Percentiles rank a stretch among this genome's conserved stretches.
phyloP scores from a whole-genome alignment of 148 eudicot species.

The Cornus suecica region DNA sequence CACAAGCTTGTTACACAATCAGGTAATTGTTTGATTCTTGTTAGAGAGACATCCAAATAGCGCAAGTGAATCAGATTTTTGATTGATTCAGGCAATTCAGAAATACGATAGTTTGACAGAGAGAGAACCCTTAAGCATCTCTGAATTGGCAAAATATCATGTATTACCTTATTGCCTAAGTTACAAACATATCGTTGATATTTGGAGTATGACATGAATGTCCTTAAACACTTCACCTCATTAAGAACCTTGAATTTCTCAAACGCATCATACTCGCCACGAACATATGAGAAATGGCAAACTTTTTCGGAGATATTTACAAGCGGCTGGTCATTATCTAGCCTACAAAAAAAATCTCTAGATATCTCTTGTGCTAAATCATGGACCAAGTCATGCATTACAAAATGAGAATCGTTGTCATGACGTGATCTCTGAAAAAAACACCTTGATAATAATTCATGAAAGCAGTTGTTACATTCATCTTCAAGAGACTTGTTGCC shows the following conservation, averaged over 20 bases:
- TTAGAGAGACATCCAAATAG: background rate
- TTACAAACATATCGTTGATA: background rate
- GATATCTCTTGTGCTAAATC: constrained; percentile 19
- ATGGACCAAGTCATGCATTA: constrained; percentile 22
- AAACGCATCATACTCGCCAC: background rate
- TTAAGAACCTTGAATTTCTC: background rate
- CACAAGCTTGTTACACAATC: background rate
- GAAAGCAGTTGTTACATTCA: too few relatives aligned
- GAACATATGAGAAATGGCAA: constrained; percentile 12
- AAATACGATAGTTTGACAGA: background rate
- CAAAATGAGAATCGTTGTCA: background rate
- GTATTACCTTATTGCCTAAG: background rate
- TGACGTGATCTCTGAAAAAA: too few relatives aligned
- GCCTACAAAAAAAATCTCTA: background rate
- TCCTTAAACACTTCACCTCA: background rate
- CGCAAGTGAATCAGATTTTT: background rate
- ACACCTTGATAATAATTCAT: too few relatives aligned
- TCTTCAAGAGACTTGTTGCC: too few relatives aligned
- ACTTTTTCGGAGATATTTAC: background rate
- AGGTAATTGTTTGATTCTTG: background rate
- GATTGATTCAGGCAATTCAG: background rate
- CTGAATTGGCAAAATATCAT: background rate
- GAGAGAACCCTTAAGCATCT: constrained; percentile 6
- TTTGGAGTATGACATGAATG: constrained; percentile 7
- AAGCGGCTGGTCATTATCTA: background rate